Base-by-base conservation (phyloP, 2,329 filamentous ascomycete genomes). In the Fusarium sp. region DNA sequence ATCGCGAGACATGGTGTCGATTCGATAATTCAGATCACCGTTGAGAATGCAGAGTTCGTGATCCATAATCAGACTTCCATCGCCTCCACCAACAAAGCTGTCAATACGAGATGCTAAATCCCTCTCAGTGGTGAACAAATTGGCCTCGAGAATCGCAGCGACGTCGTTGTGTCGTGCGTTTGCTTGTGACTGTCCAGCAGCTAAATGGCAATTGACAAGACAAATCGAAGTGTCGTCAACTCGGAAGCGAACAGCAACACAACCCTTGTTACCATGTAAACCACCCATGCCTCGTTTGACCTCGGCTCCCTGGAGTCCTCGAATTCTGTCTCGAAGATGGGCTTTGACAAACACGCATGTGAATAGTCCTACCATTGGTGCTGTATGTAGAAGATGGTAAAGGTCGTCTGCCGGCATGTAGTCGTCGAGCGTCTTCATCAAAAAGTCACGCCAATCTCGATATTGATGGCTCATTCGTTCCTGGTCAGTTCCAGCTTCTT, bases 391-490 rank as follows among this genome's bases (percentile, higher is more conserved):
- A 8, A 97, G 87, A 48, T 94, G 90, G 76, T 98, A 99, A 15
- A 92, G 84, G 68, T 94, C 89, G 57, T 92, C 88, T 10, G 86
- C 82, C 1, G 92, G 91, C 87, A 96, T 92, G 75, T 91, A 90
- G 71, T 97, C 93, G 76, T 97, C 93, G 41, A 99, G 84, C 55
- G 90, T 90, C 63, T 92, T 89, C 43, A 92, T 90, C 30, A 99
- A 84, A 78, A 97, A 94, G 78, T 98, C 94, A 76, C 94, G 89
- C 96, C 96, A 99, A 65, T 97, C 94, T 69, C 96, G 92, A 79
- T 99, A 99, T 77, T 98, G 94, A 73, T 97, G 94, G 80, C 94
- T 97, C 93, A 98, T 98, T 73, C 94, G 89, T 79, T 98, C 94
- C 74, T 93, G 91, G 53, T 94, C 92, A 2, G 91, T 89, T 13